Evolutionary conservation across 768 basidiomycete species (phyloP).

Genomic region (Tricholoma flavovirens): DNA sequence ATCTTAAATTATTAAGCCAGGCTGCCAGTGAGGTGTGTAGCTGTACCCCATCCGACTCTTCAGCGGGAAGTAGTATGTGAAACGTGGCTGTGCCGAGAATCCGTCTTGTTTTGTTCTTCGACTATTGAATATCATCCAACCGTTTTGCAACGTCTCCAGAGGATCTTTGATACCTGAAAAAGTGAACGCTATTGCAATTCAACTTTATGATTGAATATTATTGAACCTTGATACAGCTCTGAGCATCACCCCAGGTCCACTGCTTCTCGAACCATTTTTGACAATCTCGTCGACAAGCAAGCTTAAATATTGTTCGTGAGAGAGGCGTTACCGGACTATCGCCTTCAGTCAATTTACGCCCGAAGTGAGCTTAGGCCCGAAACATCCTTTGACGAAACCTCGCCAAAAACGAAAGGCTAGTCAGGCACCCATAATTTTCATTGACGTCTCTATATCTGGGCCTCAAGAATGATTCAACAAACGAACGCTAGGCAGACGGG

Average conservation of each 20-base stretch:
- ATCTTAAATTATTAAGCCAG: no score
- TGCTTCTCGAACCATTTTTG: constrained; percentile 18
- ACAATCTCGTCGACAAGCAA: no score
- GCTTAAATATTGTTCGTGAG: constrained; percentile 14
- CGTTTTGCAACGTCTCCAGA: background rate
- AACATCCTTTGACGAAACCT: constrained; percentile 5
- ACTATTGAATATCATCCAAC: background rate
- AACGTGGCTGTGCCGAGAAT: background rate
- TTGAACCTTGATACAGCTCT: constrained; percentile 17
- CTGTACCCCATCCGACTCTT: background rate
- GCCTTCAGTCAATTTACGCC: constrained; percentile 4
- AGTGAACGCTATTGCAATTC: background rate
- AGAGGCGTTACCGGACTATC: constrained; percentile 14
- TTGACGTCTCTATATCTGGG: constrained; percentile 10
- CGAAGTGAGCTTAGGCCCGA: constrained; percentile 6
- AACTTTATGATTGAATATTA: constrained; percentile 7
- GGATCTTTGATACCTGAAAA: background rate
- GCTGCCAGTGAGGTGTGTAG: background rate
- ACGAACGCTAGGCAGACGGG: constrained; percentile 41
- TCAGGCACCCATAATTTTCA: constrained; percentile 9
- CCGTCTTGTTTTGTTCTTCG: background rate
- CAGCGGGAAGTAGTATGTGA: background rate
- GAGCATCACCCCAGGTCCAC: constrained; percentile 35
- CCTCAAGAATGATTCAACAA: constrained; percentile 58
- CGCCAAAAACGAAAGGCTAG: constrained; percentile 10